phyloP scores from a whole-genome alignment of 495 filamentous ascomycete species.

The Neurospora africana region DNA sequence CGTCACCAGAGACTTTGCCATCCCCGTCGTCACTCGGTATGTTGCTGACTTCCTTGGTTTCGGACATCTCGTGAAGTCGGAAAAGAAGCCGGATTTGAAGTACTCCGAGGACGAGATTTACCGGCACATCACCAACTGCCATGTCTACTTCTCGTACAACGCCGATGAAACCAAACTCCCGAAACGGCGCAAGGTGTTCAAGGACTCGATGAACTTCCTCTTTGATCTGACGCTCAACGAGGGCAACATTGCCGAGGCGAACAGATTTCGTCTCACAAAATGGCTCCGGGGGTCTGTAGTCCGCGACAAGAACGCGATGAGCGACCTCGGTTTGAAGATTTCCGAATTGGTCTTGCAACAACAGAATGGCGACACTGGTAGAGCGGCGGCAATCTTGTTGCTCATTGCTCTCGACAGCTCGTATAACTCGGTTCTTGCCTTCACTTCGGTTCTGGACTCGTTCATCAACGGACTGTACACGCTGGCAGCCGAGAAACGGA shows the following conservation, averaged over 20 bases:
- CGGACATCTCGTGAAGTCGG: slow-evolving; percentile 3
- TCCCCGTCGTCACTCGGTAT: slow-evolving; percentile 8
- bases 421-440: slow-evolving; percentile 9
- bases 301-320: slow-evolving; percentile 2
- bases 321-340: slow-evolving; percentile 2
- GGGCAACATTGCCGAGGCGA: slow-evolving; percentile 2
- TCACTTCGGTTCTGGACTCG: background rate
- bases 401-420: slow-evolving; percentile 9
- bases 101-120: slow-evolving; percentile 14
- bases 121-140: slow-evolving; percentile 14
- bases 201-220: slow-evolving; percentile 3
- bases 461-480: slow-evolving; percentile 1
- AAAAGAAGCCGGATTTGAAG: background rate
- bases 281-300: background rate
- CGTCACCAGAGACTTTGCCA: slow-evolving; percentile 11
- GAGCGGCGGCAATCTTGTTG: slow-evolving; percentile 6
- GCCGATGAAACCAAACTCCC: slow-evolving; percentile 10
- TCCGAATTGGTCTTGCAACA: slow-evolving; percentile 3
- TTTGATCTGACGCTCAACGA: slow-evolving; percentile 3
- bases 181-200: slow-evolving; percentile 9
- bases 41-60: slow-evolving; percentile 14
- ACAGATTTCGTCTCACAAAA: background rate
- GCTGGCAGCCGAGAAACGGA: background rate
- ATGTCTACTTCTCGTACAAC: slow-evolving; percentile 11
- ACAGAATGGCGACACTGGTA: slow-evolving; percentile 1